Base-by-base conservation (phyloP, 495 filamentous ascomycete species). In the Xylaria sp. region DNA sequence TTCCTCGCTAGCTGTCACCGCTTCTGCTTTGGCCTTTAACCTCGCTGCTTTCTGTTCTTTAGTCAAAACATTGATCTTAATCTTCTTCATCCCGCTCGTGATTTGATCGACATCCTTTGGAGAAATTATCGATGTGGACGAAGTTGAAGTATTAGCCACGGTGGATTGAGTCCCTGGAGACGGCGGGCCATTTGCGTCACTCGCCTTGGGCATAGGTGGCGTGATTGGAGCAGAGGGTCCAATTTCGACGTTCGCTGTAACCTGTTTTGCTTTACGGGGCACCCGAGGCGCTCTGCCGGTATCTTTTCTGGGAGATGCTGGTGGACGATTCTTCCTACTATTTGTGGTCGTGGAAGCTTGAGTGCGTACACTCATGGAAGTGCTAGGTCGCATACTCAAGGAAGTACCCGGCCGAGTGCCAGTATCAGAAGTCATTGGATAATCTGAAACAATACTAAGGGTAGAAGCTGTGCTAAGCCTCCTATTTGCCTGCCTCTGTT, bases 41-140 rank as follows among this genome's bases (percentile, higher is more conserved):
- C 79, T 77, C 7, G 87, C 87, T 43, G 92, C 91, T 67, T 90
- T 86, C 75, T 93, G 90, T 68, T 93, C 89, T 31, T 90, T 88
- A 0, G 91, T 88, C 0, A 92, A 84, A 50, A 95, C 83, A 53
- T 90, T 93, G 59, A 97, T 83, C 74, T 91, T 95, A 73, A 97
- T 90, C 73, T 89, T 92, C 74, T 90, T 90, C 78, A 95, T 85
- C 15, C 88, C 88, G n/a, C 85, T 83, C 0, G 91, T 86, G 40
- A 96, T 80, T 26, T 80, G 82, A 61, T 95, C 91, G 26, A 95
- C 77, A 69, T 81, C 72, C 37, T 62, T 55, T 62, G 69, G 78
- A 70, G 66, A 58, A 48, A 61, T 68, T 37, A 70, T 31, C 21
- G 72, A 9, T 24, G 74, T 35, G 0, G 66, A 31, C 5, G 75